Base-by-base conservation (phyloP, 192 early-diverging fungal genomes). In the Physocladia obscura region DNA sequence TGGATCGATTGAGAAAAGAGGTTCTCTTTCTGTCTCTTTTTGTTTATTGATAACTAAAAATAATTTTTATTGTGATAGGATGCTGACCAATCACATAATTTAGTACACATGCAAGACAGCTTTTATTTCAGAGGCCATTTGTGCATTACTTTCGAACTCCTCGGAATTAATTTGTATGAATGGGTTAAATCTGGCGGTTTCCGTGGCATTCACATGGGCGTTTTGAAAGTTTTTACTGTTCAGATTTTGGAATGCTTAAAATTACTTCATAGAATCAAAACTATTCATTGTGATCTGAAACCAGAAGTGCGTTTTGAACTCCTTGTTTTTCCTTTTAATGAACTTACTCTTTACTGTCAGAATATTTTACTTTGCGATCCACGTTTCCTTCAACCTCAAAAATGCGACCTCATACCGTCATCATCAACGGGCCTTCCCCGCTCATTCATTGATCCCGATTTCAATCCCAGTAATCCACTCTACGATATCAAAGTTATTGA, bases 341-440 rank as follows among this genome's bases (percentile, higher is more conserved):
- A 29, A 71, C 19, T 2, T 31, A 6, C 4, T 13, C 13, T 19
- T 19, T 3, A 24, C 35, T n/a, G 30, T 19, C 69, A 87, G 85
- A 98, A 98, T 73, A 86, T 98, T 17, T 58, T 98, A 63, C 75
- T 98, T 21, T 84, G 86, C 44, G 87, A 90, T 56, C 88, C 89
- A 34, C 81, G 81, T 27, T 62, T 76, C 31, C 13, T 55, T 8
- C 70, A 78, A 29, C 83, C 83, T 2, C 40, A 57, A n/a, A 73
- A 50, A n/a, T 47, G 63, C 30, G 82, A 84, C 57, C 27, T 49
- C 6, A 34, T 60, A 11, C 50, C 69, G 26, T 35, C 44, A 5
- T 58, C 69, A 30, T 34, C 58, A 17, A 61, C 69, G 2, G 57
- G 69, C 21, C 57, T 58, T 34, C 58, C 57, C 1, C 69, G 58